A percentile compares a stretch with the other conserved stretches of the same genome.
phyloP scores from a whole-genome alignment of 2,329 filamentous ascomycete genomes.

The Ceratocystis alfenasii region DNA sequence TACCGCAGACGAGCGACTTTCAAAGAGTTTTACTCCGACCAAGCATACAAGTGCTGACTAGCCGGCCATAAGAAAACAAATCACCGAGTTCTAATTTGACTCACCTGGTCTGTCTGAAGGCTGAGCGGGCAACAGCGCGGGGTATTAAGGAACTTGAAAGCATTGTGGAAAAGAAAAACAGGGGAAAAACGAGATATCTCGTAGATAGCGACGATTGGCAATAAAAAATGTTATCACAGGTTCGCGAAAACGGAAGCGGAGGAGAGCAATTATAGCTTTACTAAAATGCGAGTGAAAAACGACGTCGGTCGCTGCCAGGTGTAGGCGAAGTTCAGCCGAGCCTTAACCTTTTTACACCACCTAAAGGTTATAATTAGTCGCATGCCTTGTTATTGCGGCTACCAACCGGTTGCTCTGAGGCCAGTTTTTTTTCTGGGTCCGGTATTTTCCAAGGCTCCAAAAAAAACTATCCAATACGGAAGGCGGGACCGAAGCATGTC shows the following conservation, averaged over 20 bases:
- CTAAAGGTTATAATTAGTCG: background rate
- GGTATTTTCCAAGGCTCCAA: slow-evolving; percentile 17
- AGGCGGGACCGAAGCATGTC: slow-evolving; percentile 18
- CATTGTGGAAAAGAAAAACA: slow-evolving; percentile 36
- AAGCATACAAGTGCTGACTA: background rate
- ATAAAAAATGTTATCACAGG: slow-evolving; percentile 12
- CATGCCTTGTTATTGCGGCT: background rate
- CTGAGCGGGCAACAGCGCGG: slow-evolving; percentile 45
- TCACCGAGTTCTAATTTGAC: slow-evolving; percentile 15
- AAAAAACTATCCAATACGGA: slow-evolving; percentile 15
- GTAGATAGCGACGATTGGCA: slow-evolving; percentile 15
- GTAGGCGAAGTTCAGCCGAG: slow-evolving; percentile 21
- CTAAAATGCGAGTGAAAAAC: slow-evolving; percentile 18
- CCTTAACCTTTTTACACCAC: slow-evolving; percentile 4
- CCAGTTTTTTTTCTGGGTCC: slow-evolving; percentile 18
- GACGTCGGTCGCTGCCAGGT: slow-evolving; percentile 16
- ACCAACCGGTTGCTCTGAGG: background rate
- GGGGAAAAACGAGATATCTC: slow-evolving; percentile 15
- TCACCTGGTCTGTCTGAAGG: slow-evolving; percentile 41
- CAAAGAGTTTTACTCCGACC: background rate
- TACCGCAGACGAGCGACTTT: background rate
- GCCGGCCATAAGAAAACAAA: background rate
- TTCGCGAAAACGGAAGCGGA: slow-evolving; percentile 10
- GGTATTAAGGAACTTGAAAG: slow-evolving; percentile 50
- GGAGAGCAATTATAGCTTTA: slow-evolving; percentile 12